These are phyloP conservation scores for Saccharomyces pastorianus DNA, from an alignment of 1,139 yeast genomes.

Conservation along the genomic window DNA sequence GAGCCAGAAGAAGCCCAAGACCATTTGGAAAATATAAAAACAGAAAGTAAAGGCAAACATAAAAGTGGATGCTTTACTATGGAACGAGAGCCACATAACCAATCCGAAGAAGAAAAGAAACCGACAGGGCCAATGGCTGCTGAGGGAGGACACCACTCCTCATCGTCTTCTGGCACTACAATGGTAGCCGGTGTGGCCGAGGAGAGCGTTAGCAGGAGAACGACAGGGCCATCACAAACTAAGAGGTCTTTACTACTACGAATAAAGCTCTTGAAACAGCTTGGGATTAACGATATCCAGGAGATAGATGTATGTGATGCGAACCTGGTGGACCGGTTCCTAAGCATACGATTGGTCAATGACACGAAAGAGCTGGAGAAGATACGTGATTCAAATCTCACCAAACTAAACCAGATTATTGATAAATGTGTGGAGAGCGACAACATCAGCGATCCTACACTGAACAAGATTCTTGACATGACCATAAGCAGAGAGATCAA, in stretches of 20 bases:
- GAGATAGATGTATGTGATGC: constrained; percentile 8
- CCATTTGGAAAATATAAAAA: neutral
- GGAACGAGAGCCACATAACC: neutral
- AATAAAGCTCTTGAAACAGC: constrained; percentile 10
- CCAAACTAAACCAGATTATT: constrained; percentile 12
- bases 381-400: constrained; percentile 14
- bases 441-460: constrained; percentile 11
- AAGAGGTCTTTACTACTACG: neutral
- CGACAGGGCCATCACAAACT: neutral
- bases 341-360: constrained; percentile 15
- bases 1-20: neutral
- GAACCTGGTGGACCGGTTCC: constrained; percentile 12
- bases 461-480: constrained; percentile 12
- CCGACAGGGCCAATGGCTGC: neutral
- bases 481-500: constrained; percentile 1
- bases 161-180: neutral
- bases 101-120: neutral
- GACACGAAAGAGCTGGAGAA: constrained; percentile 17
- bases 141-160: neutral
- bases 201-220: neutral
- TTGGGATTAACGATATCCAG: constrained; percentile 9
- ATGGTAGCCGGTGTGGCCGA: neutral
- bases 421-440: constrained; percentile 16
- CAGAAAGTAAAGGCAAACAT: neutral
- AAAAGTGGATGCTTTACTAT: neutral